Evolutionary conservation across 2,329 filamentous ascomycete species (phyloP).

Genomic region (Hypoxylon sp.): DNA sequence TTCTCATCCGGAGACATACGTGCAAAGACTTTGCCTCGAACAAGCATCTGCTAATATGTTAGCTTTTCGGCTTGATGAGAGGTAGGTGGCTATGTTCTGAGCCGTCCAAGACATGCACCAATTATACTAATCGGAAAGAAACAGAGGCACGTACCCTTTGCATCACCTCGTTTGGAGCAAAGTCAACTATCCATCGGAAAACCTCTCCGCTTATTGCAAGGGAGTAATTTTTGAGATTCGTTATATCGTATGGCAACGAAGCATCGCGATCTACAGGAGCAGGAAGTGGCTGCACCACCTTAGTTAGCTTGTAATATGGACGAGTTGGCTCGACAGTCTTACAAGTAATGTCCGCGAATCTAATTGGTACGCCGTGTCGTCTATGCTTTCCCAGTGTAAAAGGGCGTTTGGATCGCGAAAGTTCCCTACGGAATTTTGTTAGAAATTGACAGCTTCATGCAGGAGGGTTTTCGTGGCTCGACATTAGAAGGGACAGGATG

Average conservation of each 20-base stretch:
- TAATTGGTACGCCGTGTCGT: constrained; percentile 82
- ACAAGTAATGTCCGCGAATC: constrained; percentile 83
- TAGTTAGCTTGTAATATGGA: constrained; percentile 12
- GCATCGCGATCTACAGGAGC: constrained; percentile 80
- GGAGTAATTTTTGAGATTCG: constrained; percentile 86
- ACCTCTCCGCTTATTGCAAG: constrained; percentile 93
- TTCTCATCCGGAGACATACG: constrained; percentile 99
- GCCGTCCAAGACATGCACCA: background rate
- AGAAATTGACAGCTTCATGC: constrained; percentile 15
- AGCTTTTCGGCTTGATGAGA: constrained; percentile 16
- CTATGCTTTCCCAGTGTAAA: constrained; percentile 94
- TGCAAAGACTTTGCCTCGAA: constrained; percentile 92
- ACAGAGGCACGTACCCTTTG: constrained; percentile 67
- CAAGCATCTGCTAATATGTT: constrained; percentile 79
- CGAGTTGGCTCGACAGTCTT: constrained; percentile 48
- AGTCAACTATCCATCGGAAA: constrained; percentile 97
- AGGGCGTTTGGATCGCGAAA: constrained; percentile 79
- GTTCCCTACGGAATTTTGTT: constrained; percentile 66
- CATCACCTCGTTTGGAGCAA: constrained; percentile 83
- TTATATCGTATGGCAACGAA: constrained; percentile 87
- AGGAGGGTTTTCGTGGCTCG: background rate
- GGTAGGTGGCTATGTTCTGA: background rate
- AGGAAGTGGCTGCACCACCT: constrained; percentile 72
- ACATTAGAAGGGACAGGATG: background rate
- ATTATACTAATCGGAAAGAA: background rate